Base-by-base conservation (phyloP, 2,329 filamentous ascomycete species). In the Shiraia bambusicola region DNA sequence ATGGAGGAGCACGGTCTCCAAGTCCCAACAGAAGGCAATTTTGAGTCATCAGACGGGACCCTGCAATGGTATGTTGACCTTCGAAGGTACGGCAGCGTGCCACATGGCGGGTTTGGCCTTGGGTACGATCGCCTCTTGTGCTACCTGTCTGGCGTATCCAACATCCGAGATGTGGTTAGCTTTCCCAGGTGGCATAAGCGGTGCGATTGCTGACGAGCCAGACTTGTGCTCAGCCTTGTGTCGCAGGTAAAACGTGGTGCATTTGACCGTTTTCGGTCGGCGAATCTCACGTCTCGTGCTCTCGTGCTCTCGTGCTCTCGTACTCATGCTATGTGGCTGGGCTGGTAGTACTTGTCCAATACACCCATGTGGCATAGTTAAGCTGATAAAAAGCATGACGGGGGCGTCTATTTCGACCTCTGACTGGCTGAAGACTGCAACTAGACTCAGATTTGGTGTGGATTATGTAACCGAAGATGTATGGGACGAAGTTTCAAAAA, bases 21-120 rank as follows among this genome's bases (percentile, higher is more conserved):
- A 37, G 70, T 67, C 49, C 45, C 60, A 25, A 47, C 45, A 15
- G 35, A 52, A 14, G 32, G 43, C 22, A 42, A 49, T 2, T 37
- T 50, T 4, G 52, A 53, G 35, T 45, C 45, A 33, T 43, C 59
- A 36, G 55, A 59, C 29, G 55, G 58, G 19, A 61, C 62, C 22
- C 69, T 95, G 40, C 80, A 85, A 54, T 96, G 91, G 91, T 96
- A 95, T 65, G 75, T 88, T 16, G 90, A 96, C 66, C 77, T 96
- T 47, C 83, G 91, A 47, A 83, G 86, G 53, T 96, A 89, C 80
- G 91, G 91, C n/a, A 91, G 86, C 54, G 88, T 89, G 41, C 89
- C 89, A 26, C 91, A 95, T 59, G 91, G 91, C 29, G 91, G 91
- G 1, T 96, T 95, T 64, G 91, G 91, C 2, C 69, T 96, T 42